Evolutionary conservation across 257 asterid genomes (phyloP).

Genomic region (Fraxinus pennsylvanica): DNA sequence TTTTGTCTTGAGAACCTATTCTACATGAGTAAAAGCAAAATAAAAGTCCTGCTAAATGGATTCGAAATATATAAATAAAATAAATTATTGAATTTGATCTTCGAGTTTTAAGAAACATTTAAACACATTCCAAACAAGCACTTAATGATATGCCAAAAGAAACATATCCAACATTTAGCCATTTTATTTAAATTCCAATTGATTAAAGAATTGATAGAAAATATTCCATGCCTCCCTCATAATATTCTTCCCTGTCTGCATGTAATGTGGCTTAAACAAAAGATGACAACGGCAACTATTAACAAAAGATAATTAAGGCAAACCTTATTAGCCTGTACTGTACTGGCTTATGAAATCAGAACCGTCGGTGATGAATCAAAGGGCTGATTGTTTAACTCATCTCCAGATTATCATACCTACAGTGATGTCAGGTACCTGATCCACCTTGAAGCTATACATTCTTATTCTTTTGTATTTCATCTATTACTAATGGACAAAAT

Average conservation of each 20-base stretch:
- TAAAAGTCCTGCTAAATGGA: no score
- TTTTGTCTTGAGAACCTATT: no score
- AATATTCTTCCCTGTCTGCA: not conserved
- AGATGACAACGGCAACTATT: not conserved
- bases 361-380: not conserved
- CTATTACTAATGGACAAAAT: no score
- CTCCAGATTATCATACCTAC: constrained; percentile 13
- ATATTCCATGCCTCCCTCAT: constrained; percentile 4
- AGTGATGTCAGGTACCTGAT: not conserved
- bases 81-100: no score
- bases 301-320: not conserved
- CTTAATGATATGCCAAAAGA: no score
- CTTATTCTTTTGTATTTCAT: no score
- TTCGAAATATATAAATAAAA: no score
- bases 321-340: not conserved
- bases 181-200: no score
- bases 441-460: not conserved
- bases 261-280: constrained; percentile 6
- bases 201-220: not conserved
- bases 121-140: not conserved
- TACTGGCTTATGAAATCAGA: not conserved
- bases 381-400: not conserved
- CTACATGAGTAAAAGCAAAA: no score
- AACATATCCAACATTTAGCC: not conserved
- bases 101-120: no score